Percentiles rank a stretch among this genome's conserved stretches.
phyloP scores from a whole-genome alignment of 148 eudicot genomes.

The Cornus controversa region DNA sequence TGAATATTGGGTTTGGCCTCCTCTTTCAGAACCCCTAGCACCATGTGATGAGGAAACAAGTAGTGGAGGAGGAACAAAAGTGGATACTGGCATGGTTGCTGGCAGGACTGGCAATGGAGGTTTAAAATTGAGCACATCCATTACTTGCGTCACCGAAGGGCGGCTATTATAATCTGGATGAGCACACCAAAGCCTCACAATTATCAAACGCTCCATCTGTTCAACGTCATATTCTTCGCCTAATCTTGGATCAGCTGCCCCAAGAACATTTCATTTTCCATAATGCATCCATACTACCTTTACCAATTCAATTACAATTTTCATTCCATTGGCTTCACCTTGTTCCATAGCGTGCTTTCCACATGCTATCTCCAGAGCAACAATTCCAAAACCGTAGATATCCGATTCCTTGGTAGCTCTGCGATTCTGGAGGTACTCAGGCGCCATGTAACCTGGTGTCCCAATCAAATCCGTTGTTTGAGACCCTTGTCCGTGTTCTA shows the following conservation, averaged over 20 bases:
- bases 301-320: neutral
- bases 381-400: neutral
- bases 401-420: neutral
- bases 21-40: no score
- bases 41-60: no score
- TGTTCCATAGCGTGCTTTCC: neutral
- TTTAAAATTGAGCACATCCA: slow-evolving; percentile 16
- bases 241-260: slow-evolving; percentile 7
- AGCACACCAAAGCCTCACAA: slow-evolving; percentile 17
- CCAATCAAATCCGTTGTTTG: neutral
- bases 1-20: no score
- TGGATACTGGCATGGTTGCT: neutral
- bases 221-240: neutral
- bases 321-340: neutral
- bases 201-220: neutral
- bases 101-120: slow-evolving; percentile 17
- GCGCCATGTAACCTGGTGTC: neutral
- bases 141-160: slow-evolving; percentile 13
- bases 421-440: neutral
- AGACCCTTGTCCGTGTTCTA: neutral
- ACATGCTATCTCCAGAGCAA: neutral
- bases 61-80: neutral
- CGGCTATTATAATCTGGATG: slow-evolving; percentile 14
- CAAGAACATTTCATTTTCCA: neutral
- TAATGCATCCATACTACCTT: neutral